A percentile compares a stretch with the other conserved stretches of the same genome.
Conservation (phyloP, 345 rosid genomes). For the Triadica sebifera region DNA sequence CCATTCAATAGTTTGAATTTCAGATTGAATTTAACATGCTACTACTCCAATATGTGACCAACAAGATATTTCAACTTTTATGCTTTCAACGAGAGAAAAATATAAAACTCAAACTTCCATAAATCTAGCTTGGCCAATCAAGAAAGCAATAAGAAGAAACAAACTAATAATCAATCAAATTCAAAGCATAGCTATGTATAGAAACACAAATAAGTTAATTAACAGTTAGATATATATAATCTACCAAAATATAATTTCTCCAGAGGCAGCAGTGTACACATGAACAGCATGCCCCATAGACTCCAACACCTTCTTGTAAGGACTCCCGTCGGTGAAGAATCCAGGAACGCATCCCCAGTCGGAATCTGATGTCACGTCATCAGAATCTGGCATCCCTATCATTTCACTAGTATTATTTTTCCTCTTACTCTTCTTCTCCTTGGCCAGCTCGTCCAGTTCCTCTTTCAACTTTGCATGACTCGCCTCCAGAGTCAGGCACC, state of each 20-base stretch:
- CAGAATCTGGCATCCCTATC: slow-evolving; percentile 8
- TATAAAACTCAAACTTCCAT: background rate
- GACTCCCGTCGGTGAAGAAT: slow-evolving; percentile 41
- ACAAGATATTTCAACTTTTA: background rate
- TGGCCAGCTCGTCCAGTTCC: slow-evolving; percentile 43
- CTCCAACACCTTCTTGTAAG: slow-evolving; percentile 63
- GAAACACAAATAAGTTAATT: background rate
- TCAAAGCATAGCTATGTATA: background rate
- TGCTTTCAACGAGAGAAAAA: background rate
- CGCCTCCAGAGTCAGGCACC: slow-evolving; percentile 60
- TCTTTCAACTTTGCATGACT: slow-evolving; percentile 51
- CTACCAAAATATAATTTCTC: slow-evolving; percentile 67
- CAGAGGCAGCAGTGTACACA: slow-evolving; percentile 51
- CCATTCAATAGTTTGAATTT: background rate
- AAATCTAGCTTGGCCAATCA: background rate
- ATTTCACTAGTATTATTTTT: slow-evolving; percentile 9
- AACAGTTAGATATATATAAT: background rate
- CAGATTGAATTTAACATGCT: background rate
- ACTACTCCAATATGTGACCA: background rate
- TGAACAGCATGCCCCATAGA: slow-evolving; percentile 75
- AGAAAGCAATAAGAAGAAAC: background rate
- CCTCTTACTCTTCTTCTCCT: slow-evolving; percentile 23
- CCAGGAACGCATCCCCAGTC: slow-evolving; percentile 41
- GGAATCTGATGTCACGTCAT: slow-evolving; percentile 26
- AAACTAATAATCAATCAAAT: background rate